phyloP scores from a whole-genome alignment of 192 early-diverging fungal species.

The Lunasporangiospora selenospora region DNA sequence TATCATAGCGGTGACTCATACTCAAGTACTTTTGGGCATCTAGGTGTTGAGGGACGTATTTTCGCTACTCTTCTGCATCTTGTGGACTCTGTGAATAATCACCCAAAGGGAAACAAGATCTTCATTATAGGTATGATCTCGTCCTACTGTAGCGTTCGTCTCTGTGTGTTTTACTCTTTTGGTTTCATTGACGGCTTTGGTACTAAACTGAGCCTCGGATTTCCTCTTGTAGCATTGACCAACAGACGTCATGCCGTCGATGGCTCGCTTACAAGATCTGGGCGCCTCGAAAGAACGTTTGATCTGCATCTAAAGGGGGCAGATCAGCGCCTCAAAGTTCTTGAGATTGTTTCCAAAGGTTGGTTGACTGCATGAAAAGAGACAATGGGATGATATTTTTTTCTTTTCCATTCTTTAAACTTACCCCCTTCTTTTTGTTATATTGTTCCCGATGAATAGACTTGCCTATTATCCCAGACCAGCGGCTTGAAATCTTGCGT shows the following conservation, averaged over 20 bases:
- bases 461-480: slow-evolving; percentile 51
- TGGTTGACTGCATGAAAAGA: background rate
- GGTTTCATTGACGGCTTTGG: background rate
- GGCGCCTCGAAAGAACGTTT: slow-evolving; percentile 57
- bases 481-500: slow-evolving; percentile 43
- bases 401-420: background rate
- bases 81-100: slow-evolving; percentile 52
- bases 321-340: slow-evolving; percentile 46
- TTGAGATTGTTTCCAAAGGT: slow-evolving; percentile 55
- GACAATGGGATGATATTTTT: no score
- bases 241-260: slow-evolving; percentile 61
- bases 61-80: slow-evolving; percentile 47
- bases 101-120: slow-evolving; percentile 15
- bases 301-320: slow-evolving; percentile 57
- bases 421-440: background rate
- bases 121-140: slow-evolving; percentile 64
- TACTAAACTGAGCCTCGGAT: background rate
- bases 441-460: slow-evolving; percentile 20
- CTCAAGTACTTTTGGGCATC: background rate
- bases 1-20: background rate
- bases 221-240: slow-evolving; percentile 48
- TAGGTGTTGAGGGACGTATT: slow-evolving; percentile 53
- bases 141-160: no score
- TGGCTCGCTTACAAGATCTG: slow-evolving; percentile 58
- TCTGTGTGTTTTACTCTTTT: background rate